Base-by-base conservation (phyloP, 2,329 filamentous ascomycete genomes). In the Aspergillus viridinutans region DNA sequence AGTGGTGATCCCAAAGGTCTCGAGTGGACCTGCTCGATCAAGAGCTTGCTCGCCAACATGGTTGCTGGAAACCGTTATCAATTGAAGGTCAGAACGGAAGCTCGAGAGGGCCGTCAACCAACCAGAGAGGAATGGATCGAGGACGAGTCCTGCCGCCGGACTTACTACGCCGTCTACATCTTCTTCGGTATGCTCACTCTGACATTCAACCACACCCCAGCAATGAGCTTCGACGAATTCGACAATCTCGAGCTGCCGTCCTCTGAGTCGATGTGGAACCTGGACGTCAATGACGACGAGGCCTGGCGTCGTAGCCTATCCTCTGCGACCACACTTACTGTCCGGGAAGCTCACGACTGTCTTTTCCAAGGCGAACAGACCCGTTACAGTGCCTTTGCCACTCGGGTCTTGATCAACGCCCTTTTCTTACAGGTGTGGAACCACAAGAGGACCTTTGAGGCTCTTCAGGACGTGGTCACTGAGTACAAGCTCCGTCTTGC, bases 401-500 rank as follows among this genome's bases (percentile, higher is more conserved):
- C 94, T 10, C 90, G 94, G 61, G 91, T 97, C 62, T 95, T 99
- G 90, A 97, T 97, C 82, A 99, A 97, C 70, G 93, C 94, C 10
- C 82, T 99, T 62, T 99, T 97, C 81, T 83, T 99, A 50, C 94
- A 97, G 75, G 93, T 97, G 2, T 99, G 94, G 94, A 96, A 96
- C 72, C 91, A 97, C 80, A 97, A 97, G 84, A 90, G 94, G 70
- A 97, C 91, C 74, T 93, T 93, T n/a, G 92, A 97, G 73, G 92
- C 93, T 52, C 81, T 97, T 43, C 94, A 97, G 76, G 93, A 97
- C 71, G 92, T 97, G 42, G 93, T 97, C 48, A 96, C 93, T 3
- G 94, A 97, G 78, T 97, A 96, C 83, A 97, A 97, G 81, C 88
- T 99, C 60, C 87, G 94, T 56, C 85, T 97, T 53, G 94, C 94